These are phyloP conservation scores for Phytopythium aichiense DNA, from an alignment of 352 stramenopile genomes.

Conservation along the genomic window DNA sequence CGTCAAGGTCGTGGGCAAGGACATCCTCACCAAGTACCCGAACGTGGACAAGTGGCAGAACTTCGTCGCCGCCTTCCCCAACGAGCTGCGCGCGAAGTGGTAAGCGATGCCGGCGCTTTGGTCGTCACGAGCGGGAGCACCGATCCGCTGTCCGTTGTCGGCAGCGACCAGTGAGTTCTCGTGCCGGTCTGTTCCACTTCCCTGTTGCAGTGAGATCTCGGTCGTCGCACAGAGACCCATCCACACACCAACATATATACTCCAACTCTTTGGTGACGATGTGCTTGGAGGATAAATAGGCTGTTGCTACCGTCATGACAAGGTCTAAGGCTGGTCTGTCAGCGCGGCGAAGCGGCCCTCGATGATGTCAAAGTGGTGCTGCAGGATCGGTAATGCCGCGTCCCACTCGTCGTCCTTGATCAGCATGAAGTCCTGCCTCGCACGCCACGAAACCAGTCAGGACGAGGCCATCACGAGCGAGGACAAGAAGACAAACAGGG, in stretches of 20 bases:
- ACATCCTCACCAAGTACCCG: constrained; percentile 67
- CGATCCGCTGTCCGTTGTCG: not conserved
- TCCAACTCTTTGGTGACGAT: not conserved
- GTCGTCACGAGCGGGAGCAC: not conserved
- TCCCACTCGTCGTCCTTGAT: constrained; percentile 73
- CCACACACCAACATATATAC: not conserved
- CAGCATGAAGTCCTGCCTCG: constrained; percentile 50
- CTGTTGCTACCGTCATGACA: not conserved
- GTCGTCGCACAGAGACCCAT: not conserved
- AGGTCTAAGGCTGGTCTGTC: constrained; percentile 6
- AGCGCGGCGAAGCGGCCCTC: constrained; percentile 41
- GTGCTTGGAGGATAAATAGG: constrained; percentile 4
- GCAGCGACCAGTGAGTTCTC: not conserved
- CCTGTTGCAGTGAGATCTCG: not conserved
- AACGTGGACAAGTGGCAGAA: constrained; percentile 75
- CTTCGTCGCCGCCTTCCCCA: constrained; percentile 71
- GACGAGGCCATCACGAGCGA: not conserved
- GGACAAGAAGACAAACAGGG: not conserved
- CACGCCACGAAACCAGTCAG: not conserved
- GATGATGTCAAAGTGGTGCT: constrained; percentile 35
- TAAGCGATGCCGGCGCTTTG: constrained; percentile 14
- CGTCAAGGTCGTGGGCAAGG: constrained; percentile 76
- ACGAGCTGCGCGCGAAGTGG: constrained; percentile 74
- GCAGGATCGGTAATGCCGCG: constrained; percentile 40
- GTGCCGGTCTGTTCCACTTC: not conserved